A percentile compares a stretch with the other conserved stretches of the same genome.
Conservation (phyloP, 805 yeast species). For the Metschnikowia gelsemii region DNA sequence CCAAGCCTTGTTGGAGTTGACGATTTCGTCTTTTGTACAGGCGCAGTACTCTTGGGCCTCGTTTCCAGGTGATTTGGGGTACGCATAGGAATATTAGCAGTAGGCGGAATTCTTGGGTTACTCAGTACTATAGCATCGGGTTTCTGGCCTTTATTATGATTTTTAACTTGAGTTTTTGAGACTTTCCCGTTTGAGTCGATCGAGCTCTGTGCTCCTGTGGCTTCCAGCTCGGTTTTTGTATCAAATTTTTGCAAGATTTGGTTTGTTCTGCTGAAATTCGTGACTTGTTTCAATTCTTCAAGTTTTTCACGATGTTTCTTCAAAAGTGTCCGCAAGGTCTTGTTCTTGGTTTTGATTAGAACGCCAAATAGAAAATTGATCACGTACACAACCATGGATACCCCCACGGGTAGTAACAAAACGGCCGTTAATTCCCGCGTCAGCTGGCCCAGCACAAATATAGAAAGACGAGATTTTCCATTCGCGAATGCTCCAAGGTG, state of each 20-base stretch:
- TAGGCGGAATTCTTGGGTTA: constrained; percentile 6
- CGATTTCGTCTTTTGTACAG: neutral
- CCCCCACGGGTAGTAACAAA: constrained; percentile 26
- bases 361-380: constrained; percentile 21
- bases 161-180: no score
- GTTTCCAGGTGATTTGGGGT: neutral
- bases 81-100: constrained; percentile 1
- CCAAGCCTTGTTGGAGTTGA: neutral
- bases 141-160: neutral
- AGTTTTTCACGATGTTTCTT: constrained; percentile 53
- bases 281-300: constrained; percentile 65
- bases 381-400: constrained; percentile 20
- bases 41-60: neutral
- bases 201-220: no score
- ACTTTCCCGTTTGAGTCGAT: no score
- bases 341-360: constrained; percentile 25
- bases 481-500: constrained; percentile 14
- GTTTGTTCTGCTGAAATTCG: constrained; percentile 74
- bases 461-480: constrained; percentile 22
- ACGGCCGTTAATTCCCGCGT: constrained; percentile 19
- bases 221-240: neutral
- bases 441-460: constrained; percentile 30
- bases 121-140: no score
- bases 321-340: constrained; percentile 29
- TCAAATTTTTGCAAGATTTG: constrained; percentile 63